Base-by-base conservation (phyloP, 345 rosid genomes). In the Gossypium thurberi region DNA sequence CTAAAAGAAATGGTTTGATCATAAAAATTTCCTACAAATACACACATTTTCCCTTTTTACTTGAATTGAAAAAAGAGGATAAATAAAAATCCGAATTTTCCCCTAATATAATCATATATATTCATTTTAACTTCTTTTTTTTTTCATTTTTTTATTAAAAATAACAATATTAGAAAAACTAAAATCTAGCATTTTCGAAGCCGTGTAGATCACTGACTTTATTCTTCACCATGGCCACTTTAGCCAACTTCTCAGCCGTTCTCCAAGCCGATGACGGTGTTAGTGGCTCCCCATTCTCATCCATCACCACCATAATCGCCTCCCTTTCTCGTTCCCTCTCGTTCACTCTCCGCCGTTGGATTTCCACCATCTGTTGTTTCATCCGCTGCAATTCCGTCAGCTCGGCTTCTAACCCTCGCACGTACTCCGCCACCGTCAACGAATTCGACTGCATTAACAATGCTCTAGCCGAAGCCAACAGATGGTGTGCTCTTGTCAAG, bases 231-330 rank as follows among this genome's bases (percentile, higher is more conserved):
- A 88, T 83, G 57, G 97, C 97, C 69, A 91, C 78, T 79, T 91
- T 90, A 66, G 98, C 97, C 84, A 94, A 69, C 78, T 82, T 89
- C 87, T 94, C 97, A 43, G 97, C 98, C 21, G 97, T 90, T 81
- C 96, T 84, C 98, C 97, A 90, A 71, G 97, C 94, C 72, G 96
- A 88, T 1, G 89, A 82, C n/a, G 96, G 97, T 33, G 98, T 91
- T 28, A 89, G 88, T 81, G 88, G 88, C 89, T 94, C 94, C 44
- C 90, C 94, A n/a, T 85, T 80, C 77, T 94, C 98, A 20, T 90
- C 98, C 37, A 61, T 82, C 79, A 77, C 48, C 33, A 75, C 81
- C 81, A 20, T 70, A 82, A 33, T 66, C 56, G 53, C 63, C 13
- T 78, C 87, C 77, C 81, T 79, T 78, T 44, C 83, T 65, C 81